Conservation (phyloP, 129 eudicot genomes). For the Apium graveolens region DNA sequence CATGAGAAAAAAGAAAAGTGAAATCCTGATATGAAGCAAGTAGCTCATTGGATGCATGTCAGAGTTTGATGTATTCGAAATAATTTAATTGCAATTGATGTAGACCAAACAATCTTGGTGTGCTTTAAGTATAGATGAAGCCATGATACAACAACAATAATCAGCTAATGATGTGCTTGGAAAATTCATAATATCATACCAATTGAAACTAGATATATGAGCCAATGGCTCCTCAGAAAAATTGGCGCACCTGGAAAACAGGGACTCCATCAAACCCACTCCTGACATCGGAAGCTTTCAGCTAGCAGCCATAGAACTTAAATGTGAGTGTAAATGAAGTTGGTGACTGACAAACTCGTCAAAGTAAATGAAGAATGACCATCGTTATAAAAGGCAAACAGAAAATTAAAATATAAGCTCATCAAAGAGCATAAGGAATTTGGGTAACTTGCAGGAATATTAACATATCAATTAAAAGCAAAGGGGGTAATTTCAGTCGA, state of each 20-base stretch:
- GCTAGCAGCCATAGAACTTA: conserved; percentile 32
- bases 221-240: background rate
- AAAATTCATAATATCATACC: background rate
- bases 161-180: background rate
- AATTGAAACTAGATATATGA: background rate
- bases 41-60: background rate
- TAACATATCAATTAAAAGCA: background rate
- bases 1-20: conserved; percentile 7
- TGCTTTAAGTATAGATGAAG: conserved; percentile 3
- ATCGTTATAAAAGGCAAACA: background rate
- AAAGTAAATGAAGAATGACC: background rate
- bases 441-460: background rate
- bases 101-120: background rate
- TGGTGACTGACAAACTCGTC: background rate
- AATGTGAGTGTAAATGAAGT: background rate
- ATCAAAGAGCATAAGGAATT: background rate
- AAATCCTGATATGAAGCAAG: background rate
- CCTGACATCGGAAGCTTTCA: conserved; percentile 57
- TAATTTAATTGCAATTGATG: background rate
- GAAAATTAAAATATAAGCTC: background rate
- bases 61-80: background rate
- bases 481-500: background rate
- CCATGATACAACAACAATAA: conserved; percentile 2
- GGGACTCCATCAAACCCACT: conserved; percentile 94
- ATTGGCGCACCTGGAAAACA: conserved; percentile 72